Base-by-base conservation (phyloP, 345 rosid species). In the Corchorus olitorius region DNA sequence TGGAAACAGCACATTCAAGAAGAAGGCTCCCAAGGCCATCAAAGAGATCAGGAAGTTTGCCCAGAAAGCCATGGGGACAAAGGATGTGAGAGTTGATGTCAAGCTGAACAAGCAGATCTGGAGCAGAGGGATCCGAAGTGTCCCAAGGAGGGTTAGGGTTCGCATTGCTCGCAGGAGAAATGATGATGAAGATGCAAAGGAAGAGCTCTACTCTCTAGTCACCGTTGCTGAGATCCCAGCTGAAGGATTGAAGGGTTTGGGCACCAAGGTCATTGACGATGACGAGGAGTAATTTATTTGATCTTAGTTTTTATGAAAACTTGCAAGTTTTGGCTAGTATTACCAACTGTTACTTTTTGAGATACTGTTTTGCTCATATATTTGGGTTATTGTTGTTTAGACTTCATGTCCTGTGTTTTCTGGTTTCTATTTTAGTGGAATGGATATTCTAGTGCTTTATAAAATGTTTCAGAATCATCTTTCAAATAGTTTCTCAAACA, bases 21-120 rank as follows among this genome's bases (percentile, higher is more conserved):
- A 88, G 89, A 89, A 85, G 65, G 91, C 91, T n/a, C 93, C 93
- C 14, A 89, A 83, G 41, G 93, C 93, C 12, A 89, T 89, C 15
- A 88, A 89, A 82, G 93, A 89, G 87, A 88, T 89, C 54, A 83
- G 87, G 85, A 89, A 86, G 79, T 89, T 88, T 78, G 86, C 88
- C 1, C 77, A 89, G 80, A 86, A 89, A 58, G 88, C 87, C 22
- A 88, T 89, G 89, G 86, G 89, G 22, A 84, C 88, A 17, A 81
- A 77, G 43, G 88, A 84, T 50, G 89, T 85, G 75, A 79, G 86
- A 56, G 86, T 84, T 8, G 86, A 89, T 59, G 91, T 86, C 20
- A 89, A 86, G 76, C 78, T 89, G 53, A 88, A 89, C 88, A 89
- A 89, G 79, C 91, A 86, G 14, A 84, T 89, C 34, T 89, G 93